Evolutionary conservation across 2,329 filamentous ascomycete genomes (phyloP), one percentile per base, ranked within the genome.

Genomic region (Botryotinia convoluta): DNA sequence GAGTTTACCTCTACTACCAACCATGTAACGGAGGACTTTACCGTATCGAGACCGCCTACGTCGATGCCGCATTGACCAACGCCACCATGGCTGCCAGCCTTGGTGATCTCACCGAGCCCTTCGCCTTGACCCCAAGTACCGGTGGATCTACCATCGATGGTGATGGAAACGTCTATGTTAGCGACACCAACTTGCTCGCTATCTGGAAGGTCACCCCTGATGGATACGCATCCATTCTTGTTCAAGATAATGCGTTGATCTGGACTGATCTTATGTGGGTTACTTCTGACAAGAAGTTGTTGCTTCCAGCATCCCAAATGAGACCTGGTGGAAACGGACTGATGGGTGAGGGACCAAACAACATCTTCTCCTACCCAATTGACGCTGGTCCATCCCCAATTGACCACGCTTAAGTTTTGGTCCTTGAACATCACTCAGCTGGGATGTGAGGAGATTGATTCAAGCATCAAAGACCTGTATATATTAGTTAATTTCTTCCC

Each of bases 1-100:
- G 80, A 3, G 75, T 79, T 32, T 83, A 78, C 51, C 77, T 81
- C 59, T 83, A 83, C 75, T 83, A 82, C 72, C 81, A 83, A 72
- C 81, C 82, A 12, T 77, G 78, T 5, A 80, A 76, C 61, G 82
- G 83, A 20, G 80, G 81, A 2, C 75, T 84, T 74, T 81, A 74
- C 59, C 78, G 80, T 10, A 81, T 84, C 73, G 75, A 80, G 70
- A 83, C 81, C 0, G 74, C 75, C 35, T 81, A 78, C 57, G 75
- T 83, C n/a, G 79, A 82, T 62, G 74, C 77, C 37, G 77, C 81
- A 1, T 78, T 81, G 69, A 79, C 80, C 75, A 83, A 83, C 73
- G 76, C 76, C 16, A 79, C 81, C 0, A 73, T 82, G 37, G 76
- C 76, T 29, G 76, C 76, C 26, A 69, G 77, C 2, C 78, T 83